A percentile compares a stretch with the other conserved stretches of the same genome.
These are phyloP conservation scores for Teratosphaeria epicoccoides DNA, from an alignment of 2,329 filamentous ascomycete species.

Conservation along the genomic window DNA sequence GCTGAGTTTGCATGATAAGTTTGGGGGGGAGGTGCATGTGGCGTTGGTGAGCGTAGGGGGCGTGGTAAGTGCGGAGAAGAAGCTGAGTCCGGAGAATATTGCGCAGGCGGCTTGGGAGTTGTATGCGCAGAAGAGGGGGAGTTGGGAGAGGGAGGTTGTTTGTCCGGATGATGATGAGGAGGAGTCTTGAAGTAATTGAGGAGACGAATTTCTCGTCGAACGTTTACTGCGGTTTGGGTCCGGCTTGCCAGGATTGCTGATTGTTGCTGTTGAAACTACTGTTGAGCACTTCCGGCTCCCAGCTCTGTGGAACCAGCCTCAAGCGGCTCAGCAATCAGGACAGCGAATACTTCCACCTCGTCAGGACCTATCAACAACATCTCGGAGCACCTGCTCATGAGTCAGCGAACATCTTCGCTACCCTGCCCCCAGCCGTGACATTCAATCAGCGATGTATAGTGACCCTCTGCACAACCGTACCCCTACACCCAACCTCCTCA, in stretches of 20 bases:
- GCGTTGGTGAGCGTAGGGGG: constrained; percentile 40
- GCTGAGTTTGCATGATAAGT: constrained; percentile 34
- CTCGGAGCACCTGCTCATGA: no score
- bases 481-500: constrained; percentile 7
- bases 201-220: no score
- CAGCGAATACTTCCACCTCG: constrained; percentile 4
- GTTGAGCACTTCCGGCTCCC: no score
- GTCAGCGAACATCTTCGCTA: constrained; percentile 1
- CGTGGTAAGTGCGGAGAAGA: constrained; percentile 30
- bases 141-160: constrained; percentile 22
- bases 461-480: constrained; percentile 9
- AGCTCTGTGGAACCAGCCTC: no score
- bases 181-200: no score
- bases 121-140: constrained; percentile 30
- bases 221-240: no score
- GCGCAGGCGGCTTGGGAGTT: constrained; percentile 36
- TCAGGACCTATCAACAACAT: no score
- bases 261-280: no score
- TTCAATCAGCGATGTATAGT: constrained; percentile 17
- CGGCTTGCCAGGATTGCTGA: no score
- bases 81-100: constrained; percentile 37
- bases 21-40: constrained; percentile 35
- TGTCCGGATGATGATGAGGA: constrained; percentile 2
- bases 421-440: constrained; percentile 7
- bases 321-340: constrained; percentile 6